Conservation (phyloP, 2,329 filamentous ascomycete genomes). For the Chrysoporthe austroafricana region DNA sequence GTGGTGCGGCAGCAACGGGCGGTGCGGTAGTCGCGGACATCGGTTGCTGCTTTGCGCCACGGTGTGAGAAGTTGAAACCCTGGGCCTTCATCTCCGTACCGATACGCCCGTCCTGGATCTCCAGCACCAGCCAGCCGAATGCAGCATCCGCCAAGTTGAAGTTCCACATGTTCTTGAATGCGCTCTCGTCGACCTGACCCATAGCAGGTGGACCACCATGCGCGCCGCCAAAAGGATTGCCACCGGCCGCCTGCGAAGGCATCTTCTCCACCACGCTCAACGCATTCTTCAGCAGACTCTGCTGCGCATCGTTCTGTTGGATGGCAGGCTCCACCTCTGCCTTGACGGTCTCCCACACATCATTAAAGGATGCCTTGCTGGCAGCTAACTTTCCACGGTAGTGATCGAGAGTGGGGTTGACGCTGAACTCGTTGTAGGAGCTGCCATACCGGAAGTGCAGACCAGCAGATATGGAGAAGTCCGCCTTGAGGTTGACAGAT, state of each 20-base stretch:
- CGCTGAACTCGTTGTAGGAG: slow-evolving; percentile 99
- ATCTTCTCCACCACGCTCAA: slow-evolving; percentile 97
- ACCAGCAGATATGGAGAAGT: slow-evolving; percentile 96
- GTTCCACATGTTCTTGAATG: slow-evolving; percentile 99
- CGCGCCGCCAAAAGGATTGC: slow-evolving; percentile 93
- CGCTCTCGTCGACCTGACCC: slow-evolving; percentile 95
- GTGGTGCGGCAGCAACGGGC: slow-evolving; percentile 38
- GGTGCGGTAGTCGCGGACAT: slow-evolving; percentile 42
- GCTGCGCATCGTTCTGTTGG: slow-evolving; percentile 88
- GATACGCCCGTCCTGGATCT: slow-evolving; percentile 93
- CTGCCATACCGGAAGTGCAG: slow-evolving; percentile 98
- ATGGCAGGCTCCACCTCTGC: slow-evolving; percentile 94
- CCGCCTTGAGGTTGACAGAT: slow-evolving; percentile 94
- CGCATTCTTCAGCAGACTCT: slow-evolving; percentile 88
- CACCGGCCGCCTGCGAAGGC: slow-evolving; percentile 91
- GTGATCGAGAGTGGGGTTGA: slow-evolving; percentile 96
- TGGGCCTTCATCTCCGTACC: slow-evolving; percentile 98
- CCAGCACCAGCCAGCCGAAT: slow-evolving; percentile 92
- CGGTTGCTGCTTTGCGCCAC: slow-evolving; percentile 76
- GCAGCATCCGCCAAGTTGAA: slow-evolving; percentile 98
- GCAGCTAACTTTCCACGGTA: slow-evolving; percentile 98
- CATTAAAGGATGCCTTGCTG: slow-evolving; percentile 97
- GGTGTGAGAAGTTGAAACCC: slow-evolving; percentile 98
- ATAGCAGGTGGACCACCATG: slow-evolving; percentile 71
- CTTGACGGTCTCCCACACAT: slow-evolving; percentile 99